These are phyloP conservation scores for Cadophora sp. DNA, from an alignment of 2,329 filamentous ascomycete species.

Conservation along the genomic window DNA sequence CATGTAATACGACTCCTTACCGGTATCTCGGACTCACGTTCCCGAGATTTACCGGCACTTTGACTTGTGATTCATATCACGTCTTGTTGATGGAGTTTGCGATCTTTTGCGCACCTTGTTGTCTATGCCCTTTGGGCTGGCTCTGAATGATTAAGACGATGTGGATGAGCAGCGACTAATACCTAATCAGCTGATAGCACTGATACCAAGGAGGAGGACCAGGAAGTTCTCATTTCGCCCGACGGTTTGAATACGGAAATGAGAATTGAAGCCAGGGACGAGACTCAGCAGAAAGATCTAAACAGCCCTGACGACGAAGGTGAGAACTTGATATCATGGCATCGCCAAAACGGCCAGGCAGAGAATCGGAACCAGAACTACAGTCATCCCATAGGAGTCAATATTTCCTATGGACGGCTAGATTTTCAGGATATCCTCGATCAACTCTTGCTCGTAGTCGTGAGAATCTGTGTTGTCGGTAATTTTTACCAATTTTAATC, in stretches of 20 bases:
- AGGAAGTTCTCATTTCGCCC: background rate
- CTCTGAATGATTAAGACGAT: background rate
- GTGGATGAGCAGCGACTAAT: conserved; percentile 1
- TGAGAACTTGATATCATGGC: background rate
- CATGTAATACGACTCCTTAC: no score
- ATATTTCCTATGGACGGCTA: background rate
- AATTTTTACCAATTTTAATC: background rate
- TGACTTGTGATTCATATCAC: background rate
- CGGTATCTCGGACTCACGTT: no score
- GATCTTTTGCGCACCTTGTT: background rate
- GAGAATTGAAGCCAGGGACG: background rate
- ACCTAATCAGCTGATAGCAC: background rate
- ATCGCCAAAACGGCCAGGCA: background rate
- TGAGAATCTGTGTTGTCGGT: conserved; percentile 3
- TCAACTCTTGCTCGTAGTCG: background rate
- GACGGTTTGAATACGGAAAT: background rate
- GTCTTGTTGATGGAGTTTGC: background rate
- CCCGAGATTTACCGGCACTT: no score
- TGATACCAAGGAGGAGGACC: background rate
- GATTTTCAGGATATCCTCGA: background rate
- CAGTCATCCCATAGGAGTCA: background rate
- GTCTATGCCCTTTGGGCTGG: no score
- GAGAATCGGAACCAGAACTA: no score
- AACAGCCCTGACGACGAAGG: background rate
- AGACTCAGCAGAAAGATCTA: background rate